Conservation (phyloP, 805 yeast genomes). For the Lipomyces anomalus region DNA sequence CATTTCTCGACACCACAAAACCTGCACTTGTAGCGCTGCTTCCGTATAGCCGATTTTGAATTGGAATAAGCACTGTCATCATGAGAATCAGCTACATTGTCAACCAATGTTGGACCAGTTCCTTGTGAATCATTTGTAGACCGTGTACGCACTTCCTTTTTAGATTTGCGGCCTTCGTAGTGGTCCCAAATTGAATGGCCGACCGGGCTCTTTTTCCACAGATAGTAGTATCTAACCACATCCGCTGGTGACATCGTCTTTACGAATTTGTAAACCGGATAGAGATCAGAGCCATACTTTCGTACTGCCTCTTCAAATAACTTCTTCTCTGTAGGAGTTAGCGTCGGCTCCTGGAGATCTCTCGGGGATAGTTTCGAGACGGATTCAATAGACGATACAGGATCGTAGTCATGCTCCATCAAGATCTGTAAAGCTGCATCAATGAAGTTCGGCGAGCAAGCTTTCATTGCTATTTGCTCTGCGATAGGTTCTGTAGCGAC, state of each 20-base stretch:
- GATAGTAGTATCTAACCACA: conserved; percentile 79
- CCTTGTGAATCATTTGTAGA: conserved; percentile 21
- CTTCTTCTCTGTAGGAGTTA: conserved; percentile 55
- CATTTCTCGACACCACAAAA: conserved; percentile 59
- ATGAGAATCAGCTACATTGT: conserved; percentile 53
- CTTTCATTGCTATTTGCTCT: conserved; percentile 44
- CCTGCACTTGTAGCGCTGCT: conserved; percentile 54
- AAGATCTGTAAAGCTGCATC: conserved; percentile 63
- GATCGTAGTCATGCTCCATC: conserved; percentile 48
- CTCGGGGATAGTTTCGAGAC: conserved; percentile 50
- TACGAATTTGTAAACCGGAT: conserved; percentile 67
- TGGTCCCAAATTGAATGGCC: conserved; percentile 82
- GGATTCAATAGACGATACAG: conserved; percentile 43
- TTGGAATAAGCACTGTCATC: conserved; percentile 70
- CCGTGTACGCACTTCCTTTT: conserved; percentile 42
- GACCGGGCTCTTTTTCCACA: conserved; percentile 81
- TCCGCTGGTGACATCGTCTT: conserved; percentile 65
- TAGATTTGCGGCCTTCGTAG: conserved; percentile 62
- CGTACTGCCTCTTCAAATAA: conserved; percentile 71
- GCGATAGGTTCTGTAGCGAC: conserved; percentile 55
- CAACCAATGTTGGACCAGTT: conserved; percentile 30
- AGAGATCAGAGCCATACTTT: conserved; percentile 70
- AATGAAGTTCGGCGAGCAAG: conserved; percentile 72
- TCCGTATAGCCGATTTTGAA: conserved; percentile 41
- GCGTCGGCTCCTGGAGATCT: conserved; percentile 69